Base-by-base conservation (phyloP, 345 rosid species). In the Carallia brachiata region DNA sequence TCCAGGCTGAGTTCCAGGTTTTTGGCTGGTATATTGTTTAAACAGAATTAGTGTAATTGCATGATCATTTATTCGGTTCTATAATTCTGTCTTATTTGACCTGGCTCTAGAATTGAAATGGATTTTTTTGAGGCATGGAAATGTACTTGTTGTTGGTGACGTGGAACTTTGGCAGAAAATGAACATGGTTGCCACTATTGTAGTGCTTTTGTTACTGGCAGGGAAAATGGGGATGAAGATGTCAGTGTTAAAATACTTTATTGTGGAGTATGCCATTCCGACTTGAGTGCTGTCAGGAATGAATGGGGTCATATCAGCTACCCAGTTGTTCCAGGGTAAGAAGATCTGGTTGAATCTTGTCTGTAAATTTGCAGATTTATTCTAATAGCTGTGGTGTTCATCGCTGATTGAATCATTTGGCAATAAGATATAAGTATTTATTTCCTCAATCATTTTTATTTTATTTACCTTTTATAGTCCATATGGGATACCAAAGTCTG, bases 301-400 rank as follows among this genome's bases (percentile, higher is more conserved):
- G 96, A 93, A 5, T 90, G 97, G 97, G 97, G 97, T 13, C 71
- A 70, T 64, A 62, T 92, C 6, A 50, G 30, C 61, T 93, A 89
- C 69, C 98, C 98, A 8, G 47, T 89, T 19, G 87, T 93, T 70
- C 98, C 97, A 7, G 98, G 98, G 98, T 93, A 88, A 52, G 77
- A 32, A 52, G n/a, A 62, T 69, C 8, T 36, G 15, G 18, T 23
- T 28, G 19, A 32, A 13, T 28, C 23, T 47, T 60, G 37, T 61
- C 13, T 1, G 2, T 70, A 31, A 47, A 47, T 47, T 34, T 56
- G 62, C 37, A 8, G 36, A 13, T 36, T 6, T 0, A 36, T 37
- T 23, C 40, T 37, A 37, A 7, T 6, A 0, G 39, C n/a, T 8
- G 54, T 7, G 3, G 5, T 1, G 17, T 39, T n/a, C 27, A 9